Base-by-base conservation (phyloP, 2,329 filamentous ascomycete genomes). In the Fusarium miscanthi region DNA sequence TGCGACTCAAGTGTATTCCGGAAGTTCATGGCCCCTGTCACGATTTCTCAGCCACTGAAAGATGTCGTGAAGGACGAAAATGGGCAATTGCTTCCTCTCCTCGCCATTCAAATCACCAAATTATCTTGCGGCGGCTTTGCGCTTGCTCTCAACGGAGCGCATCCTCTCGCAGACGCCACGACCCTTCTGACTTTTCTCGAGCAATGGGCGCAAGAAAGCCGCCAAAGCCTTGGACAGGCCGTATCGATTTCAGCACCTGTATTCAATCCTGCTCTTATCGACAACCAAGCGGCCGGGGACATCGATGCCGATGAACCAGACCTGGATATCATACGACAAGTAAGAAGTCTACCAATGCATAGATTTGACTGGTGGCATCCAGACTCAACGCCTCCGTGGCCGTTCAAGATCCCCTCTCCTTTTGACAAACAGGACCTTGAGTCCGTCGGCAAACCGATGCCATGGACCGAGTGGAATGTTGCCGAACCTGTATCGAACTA, bases 301-400 rank as follows among this genome's bases (percentile, higher is more conserved):
- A 76, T 78, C 25, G 56, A 78, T 11, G 45, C 46, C 13, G 21
- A 42, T 7, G 5, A 37, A 4, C 54, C 74, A 10, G 66, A 77
- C 14, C 2, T 23, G 6, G 8, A 19, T 3, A 46, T 76, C 5
- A 30, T 75, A 1, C 9, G 64, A 12, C 52, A 56, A n/a, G 65
- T 63, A 3, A 42, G 25, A n/a, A 38, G 14, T 11, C 23, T 78
- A 12, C 69, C 75, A 6, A 42, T 78, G 56, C 71, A 78, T 25
- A 63, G 75, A 33, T 77, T 72, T 33, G 76, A 78, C 45, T 78
- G 76, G 75, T 78, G 76, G 76, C 48, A 59, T 21, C 46, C 70
- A 6, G 46, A 59, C 0, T 23, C 45, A 8, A 37, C 48, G 1
- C 66, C 65, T 17, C 74, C 75, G 10, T 76, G 74, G 72, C 64